phyloP scores from a whole-genome alignment of 352 stramenopile genomes.

The Salisapilia sapeloensis region DNA sequence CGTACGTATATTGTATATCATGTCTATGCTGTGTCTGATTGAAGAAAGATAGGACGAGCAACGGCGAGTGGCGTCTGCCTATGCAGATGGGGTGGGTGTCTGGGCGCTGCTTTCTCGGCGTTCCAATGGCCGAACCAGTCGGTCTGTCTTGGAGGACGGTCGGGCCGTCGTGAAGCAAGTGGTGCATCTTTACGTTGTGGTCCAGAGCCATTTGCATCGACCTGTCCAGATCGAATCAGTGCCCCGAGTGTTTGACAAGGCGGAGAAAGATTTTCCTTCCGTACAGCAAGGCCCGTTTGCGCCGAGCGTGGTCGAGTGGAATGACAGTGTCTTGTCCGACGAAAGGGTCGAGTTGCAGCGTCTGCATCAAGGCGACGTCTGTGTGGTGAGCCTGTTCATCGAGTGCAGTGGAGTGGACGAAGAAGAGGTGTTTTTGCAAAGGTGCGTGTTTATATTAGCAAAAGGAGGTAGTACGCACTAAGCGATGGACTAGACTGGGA shows the following conservation, averaged over 20 bases:
- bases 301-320: slow-evolving; percentile 18
- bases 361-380: slow-evolving; percentile 24
- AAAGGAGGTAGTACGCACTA: no score
- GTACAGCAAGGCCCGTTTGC: slow-evolving; percentile 6
- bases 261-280: not conserved
- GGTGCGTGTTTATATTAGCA: slow-evolving; percentile 14
- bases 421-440: slow-evolving; percentile 31
- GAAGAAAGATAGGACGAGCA: slow-evolving; percentile 7
- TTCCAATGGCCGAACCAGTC: slow-evolving; percentile 36
- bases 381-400: slow-evolving; percentile 31
- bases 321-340: slow-evolving; percentile 7
- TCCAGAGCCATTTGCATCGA: slow-evolving; percentile 30
- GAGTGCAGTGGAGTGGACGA: slow-evolving; percentile 24
- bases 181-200: slow-evolving; percentile 30
- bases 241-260: not conserved
- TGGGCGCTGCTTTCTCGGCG: slow-evolving; percentile 27
- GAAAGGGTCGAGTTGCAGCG: slow-evolving; percentile 8
- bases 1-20: slow-evolving; percentile 6
- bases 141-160: slow-evolving; percentile 22
- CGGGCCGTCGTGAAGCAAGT: slow-evolving; percentile 30
- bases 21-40: slow-evolving; percentile 1
- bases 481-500: no score
- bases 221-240: no score
- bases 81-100: slow-evolving; percentile 6
- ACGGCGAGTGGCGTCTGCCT: slow-evolving; percentile 15